Conservation (phyloP, 2,329 filamentous ascomycete species). For the Penicillium fuscoglaucum region DNA sequence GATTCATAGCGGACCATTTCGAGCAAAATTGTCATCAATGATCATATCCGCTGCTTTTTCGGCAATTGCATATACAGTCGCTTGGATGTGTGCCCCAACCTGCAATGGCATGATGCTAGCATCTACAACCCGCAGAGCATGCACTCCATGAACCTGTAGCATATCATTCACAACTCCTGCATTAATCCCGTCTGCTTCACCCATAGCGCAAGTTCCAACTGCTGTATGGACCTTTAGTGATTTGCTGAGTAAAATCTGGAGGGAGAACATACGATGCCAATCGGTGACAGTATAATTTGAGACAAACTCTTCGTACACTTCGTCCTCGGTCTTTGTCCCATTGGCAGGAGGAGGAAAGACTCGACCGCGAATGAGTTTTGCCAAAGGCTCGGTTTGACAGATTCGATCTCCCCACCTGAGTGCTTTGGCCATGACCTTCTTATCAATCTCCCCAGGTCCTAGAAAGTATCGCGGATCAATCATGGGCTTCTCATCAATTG, state of each 20-base stretch:
- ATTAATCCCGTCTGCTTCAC: constrained; percentile 26
- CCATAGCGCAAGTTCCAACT: constrained; percentile 47
- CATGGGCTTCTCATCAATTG: constrained; percentile 31
- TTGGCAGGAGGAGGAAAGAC: constrained; percentile 31
- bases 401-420: constrained; percentile 46
- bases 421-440: constrained; percentile 47
- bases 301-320: constrained; percentile 13
- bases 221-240: constrained; percentile 4
- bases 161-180: constrained; percentile 40
- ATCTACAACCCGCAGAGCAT: constrained; percentile 41
- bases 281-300: constrained; percentile 23
- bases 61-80: constrained; percentile 36
- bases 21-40: constrained; percentile 14
- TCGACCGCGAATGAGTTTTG: constrained; percentile 38
- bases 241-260: neutral
- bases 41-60: constrained; percentile 28
- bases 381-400: constrained; percentile 39
- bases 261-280: constrained; percentile 23
- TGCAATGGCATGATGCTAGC: constrained; percentile 37
- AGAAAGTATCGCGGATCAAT: constrained; percentile 51
- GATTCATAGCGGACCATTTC: neutral
- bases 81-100: constrained; percentile 31
- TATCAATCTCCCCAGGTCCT: constrained; percentile 47
- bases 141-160: constrained; percentile 40
- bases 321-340: constrained; percentile 5